Base-by-base conservation (phyloP, 495 filamentous ascomycete species). In the Aspergillus conjunctus region DNA sequence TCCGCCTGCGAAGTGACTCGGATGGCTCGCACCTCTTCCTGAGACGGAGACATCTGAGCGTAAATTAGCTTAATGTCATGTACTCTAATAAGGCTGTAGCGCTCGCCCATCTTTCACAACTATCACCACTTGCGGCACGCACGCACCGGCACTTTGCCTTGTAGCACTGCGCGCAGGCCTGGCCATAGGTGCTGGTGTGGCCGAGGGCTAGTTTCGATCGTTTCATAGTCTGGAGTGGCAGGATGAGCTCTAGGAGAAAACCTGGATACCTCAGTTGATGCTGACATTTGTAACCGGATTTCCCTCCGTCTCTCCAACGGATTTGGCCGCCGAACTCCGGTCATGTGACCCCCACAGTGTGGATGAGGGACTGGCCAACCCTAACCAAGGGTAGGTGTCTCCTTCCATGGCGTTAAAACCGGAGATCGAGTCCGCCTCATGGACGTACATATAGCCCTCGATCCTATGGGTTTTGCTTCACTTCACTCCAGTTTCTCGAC, bases 41-140 rank as follows among this genome's bases (percentile, higher is more conserved):
- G 7, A 79, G 66, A 26, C 77, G 76, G 43, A 69, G 60, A 64
- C 84, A 86, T 64, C 83, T 80, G 14, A 30, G 12, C 51, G 20
- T 41, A 30, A 31, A 58, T 67, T 11, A 67, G 34, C 37, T 5
- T 1, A 41, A 18, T 54, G 14, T 30, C 15, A 52, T 18, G 46
- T 33, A 54, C 46, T 12, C 43, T 14, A 18, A 5, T 32, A n/a
- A 7, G n/a, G n/a, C 1, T 59, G 22, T 21, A 30, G 10, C 30
- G 3, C 30, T 20, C 9, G n/a, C 31, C 46, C 6, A 68, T 63
- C 67, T 66, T 60, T 72, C 70, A 22, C 68, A 72, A 51, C 51
- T 48, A 32, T 60, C 56, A 31, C 58, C 58, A 52, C 51, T 64
- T 30, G 57, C 8, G 6, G 49, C 14, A 31, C 63, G 59, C 37